Evolutionary conservation across 139 green algal species (phyloP).

Genomic region (Choricystis sp.): DNA sequence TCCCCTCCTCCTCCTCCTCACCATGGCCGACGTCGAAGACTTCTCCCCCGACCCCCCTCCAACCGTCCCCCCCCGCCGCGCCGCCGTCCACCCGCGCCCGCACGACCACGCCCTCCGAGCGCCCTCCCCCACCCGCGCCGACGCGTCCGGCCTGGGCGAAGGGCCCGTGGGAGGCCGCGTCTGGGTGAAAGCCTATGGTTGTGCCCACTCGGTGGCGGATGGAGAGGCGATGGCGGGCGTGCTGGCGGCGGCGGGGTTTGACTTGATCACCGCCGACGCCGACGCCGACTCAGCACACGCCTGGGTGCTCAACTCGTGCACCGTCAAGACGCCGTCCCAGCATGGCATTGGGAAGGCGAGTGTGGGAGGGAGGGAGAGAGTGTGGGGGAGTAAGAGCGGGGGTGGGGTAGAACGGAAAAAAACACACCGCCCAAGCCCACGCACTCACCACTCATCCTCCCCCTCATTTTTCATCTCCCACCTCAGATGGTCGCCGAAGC

Average conservation of each 20-base stretch:
- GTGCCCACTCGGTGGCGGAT: constrained; percentile 63
- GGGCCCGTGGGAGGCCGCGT: too few relatives aligned
- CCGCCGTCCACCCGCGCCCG: neutral
- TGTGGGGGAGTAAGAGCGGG: too few relatives aligned
- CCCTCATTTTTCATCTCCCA: too few relatives aligned
- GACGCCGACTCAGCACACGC: constrained; percentile 28
- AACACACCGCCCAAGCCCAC: too few relatives aligned
- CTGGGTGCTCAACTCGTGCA: constrained; percentile 90
- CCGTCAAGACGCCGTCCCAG: constrained; percentile 73
- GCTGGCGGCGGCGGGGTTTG: constrained; percentile 56
- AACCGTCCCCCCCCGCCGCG: neutral
- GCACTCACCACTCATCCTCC: too few relatives aligned
- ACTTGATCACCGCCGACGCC: neutral
- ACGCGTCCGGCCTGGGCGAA: too few relatives aligned
- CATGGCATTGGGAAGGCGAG: constrained; percentile 53
- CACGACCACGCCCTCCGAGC: neutral
- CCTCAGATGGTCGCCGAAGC: constrained; percentile 37
- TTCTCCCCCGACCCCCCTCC: neutral
- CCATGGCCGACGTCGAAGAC: neutral
- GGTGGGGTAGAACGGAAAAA: too few relatives aligned
- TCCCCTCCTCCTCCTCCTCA: too few relatives aligned
- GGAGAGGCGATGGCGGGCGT: constrained; percentile 57
- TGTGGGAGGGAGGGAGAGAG: too few relatives aligned
- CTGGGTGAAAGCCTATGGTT: constrained; percentile 69
- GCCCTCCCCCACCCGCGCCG: constrained; percentile 25